Conservation (phyloP, 805 yeast species). For the Blastobotrys americana region DNA sequence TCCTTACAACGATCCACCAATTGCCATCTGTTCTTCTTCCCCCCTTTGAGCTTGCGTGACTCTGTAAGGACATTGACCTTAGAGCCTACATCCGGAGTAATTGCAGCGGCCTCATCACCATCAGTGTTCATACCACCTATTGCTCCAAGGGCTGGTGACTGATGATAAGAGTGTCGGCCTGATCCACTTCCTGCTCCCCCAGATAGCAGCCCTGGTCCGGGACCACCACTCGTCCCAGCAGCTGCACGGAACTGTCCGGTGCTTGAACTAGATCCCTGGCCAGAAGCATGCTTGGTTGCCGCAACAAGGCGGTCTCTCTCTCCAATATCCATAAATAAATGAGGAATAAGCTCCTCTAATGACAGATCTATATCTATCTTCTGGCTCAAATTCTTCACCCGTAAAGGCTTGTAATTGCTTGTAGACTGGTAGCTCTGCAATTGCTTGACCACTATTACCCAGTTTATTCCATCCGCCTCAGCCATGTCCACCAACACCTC, state of each 20-base stretch:
- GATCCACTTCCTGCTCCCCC: too few species aligned
- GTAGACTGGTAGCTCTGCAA: slow-evolving; percentile 36
- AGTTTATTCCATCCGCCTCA: slow-evolving; percentile 58
- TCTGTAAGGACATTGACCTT: slow-evolving; percentile 54
- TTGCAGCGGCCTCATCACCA: background rate
- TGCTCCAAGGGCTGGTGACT: background rate
- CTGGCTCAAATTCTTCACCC: slow-evolving; percentile 56
- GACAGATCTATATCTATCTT: slow-evolving; percentile 67
- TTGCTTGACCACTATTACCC: slow-evolving; percentile 75
- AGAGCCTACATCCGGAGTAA: slow-evolving; percentile 5
- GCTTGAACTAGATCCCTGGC: too few species aligned
- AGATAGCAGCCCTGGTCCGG: slow-evolving; percentile 1
- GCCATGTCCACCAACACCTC: slow-evolving; percentile 68
- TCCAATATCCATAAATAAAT: slow-evolving; percentile 32
- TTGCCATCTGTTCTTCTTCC: slow-evolving; percentile 69
- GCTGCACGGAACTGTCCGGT: too few species aligned
- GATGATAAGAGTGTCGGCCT: too few species aligned
- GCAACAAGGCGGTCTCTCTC: slow-evolving; percentile 11
- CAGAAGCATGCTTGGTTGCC: background rate
- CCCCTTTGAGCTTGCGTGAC: slow-evolving; percentile 64
- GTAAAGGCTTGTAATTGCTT: slow-evolving; percentile 65
- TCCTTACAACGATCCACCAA: slow-evolving; percentile 69
- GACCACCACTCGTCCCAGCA: background rate
- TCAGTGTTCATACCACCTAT: background rate
- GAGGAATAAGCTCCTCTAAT: slow-evolving; percentile 52